These are phyloP conservation scores for Fragilaria radians DNA, from an alignment of 108 stramenopile species.

Conservation along the genomic window DNA sequence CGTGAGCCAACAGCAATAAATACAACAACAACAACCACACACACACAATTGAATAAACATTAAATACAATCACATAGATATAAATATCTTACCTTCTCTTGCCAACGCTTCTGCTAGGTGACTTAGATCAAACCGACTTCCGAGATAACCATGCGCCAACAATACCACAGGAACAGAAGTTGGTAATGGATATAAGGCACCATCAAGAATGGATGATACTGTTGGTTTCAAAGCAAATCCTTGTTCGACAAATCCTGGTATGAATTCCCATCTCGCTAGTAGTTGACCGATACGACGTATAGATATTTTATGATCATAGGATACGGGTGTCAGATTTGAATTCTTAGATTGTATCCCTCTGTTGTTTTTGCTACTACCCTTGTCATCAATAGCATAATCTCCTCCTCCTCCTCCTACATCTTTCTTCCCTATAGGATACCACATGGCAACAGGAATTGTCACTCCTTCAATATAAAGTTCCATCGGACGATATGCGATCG, in stretches of 20 bases:
- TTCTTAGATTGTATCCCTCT: too few species aligned
- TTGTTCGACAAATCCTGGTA: constrained; percentile 47
- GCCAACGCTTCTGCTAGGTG: constrained; percentile 65
- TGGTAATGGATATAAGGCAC: constrained; percentile 22
- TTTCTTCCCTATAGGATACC: constrained; percentile 29
- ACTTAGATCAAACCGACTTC: constrained; percentile 65
- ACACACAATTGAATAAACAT: neutral
- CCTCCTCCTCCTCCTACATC: neutral
- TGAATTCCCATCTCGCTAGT: constrained; percentile 64
- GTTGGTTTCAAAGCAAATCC: constrained; percentile 40
- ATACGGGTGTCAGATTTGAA: neutral
- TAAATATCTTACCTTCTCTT: constrained; percentile 2
- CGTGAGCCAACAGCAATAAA: neutral
- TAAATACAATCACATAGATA: constrained; percentile 1
- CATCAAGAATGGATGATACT: constrained; percentile 5
- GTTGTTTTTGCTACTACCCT: too few species aligned
- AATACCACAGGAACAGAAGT: constrained; percentile 44
- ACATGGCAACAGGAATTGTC: constrained; percentile 44
- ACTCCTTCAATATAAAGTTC: constrained; percentile 13
- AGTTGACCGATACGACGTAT: constrained; percentile 55
- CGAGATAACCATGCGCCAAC: constrained; percentile 55
- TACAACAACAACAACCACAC: neutral
- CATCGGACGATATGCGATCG: too few species aligned
- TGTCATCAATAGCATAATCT: too few species aligned
- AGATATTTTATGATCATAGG: constrained; percentile 62